phyloP scores from a whole-genome alignment of 345 rosid genomes.

The Theobroma cacao region DNA sequence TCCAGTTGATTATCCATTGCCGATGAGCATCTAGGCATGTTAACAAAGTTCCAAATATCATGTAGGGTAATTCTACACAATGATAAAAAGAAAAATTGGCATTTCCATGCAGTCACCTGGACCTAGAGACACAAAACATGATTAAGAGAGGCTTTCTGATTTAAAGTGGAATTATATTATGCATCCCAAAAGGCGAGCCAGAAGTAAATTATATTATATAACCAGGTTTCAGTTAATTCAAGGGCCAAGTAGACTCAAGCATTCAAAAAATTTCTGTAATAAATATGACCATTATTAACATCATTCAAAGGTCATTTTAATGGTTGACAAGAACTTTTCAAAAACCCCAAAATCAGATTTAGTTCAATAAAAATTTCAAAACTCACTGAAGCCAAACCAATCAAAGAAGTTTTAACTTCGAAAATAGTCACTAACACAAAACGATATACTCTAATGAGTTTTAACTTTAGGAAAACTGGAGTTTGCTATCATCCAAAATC shows the following conservation, averaged over 20 bases:
- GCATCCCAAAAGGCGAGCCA: not conserved
- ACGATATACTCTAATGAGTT: not conserved
- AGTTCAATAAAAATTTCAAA: not conserved
- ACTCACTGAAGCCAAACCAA: not conserved
- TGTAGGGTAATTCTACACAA: not conserved
- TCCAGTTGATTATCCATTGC: conserved; percentile 51
- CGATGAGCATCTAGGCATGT: conserved; percentile 42
- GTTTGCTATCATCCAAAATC: not conserved
- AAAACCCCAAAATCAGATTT: not conserved
- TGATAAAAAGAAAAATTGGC: not conserved
- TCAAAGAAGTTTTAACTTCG: not conserved
- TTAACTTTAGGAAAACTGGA: not conserved
- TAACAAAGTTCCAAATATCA: conserved; percentile 7
- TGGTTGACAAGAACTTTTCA: not conserved
- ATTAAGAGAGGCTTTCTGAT: not conserved
- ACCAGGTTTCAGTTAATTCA: not conserved
- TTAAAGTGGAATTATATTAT: not conserved
- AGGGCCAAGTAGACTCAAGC: not conserved
- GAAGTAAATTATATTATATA: not conserved
- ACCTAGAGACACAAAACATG: not conserved
- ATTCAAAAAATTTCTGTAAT: not conserved
- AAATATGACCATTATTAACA: not conserved
- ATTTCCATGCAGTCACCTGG: not conserved
- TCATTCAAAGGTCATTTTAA: not conserved
- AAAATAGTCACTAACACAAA: not conserved